Conservation (phyloP, 1,284 basidiomycete genomes). For the Cryptococcus sp. region DNA sequence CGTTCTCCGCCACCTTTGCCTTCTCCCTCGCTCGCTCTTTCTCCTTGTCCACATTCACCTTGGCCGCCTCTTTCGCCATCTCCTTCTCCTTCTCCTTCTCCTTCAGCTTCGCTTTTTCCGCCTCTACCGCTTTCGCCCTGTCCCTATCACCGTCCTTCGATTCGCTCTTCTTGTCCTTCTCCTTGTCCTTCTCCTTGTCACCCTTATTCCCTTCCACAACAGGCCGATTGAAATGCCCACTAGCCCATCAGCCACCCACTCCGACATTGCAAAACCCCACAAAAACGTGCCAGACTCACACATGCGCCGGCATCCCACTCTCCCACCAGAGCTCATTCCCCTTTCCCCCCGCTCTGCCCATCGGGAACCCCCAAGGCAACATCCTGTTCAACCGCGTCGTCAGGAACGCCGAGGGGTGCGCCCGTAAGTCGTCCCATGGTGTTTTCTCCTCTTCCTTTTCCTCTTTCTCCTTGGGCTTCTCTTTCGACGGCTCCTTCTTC, state of each 20-base stretch:
- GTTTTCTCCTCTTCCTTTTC: slow-evolving; percentile 9
- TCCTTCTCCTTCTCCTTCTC: slow-evolving; percentile 16
- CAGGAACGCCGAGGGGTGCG: slow-evolving; percentile 35
- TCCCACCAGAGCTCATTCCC: slow-evolving; percentile 38
- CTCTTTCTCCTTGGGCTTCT: slow-evolving; percentile 9
- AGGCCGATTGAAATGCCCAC: slow-evolving; percentile 34
- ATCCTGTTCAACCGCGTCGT: slow-evolving; percentile 28
- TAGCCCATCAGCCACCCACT: slow-evolving; percentile 1
- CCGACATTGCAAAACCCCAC: background rate
- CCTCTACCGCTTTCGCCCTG: slow-evolving; percentile 21
- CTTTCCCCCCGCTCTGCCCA: slow-evolving; percentile 19
- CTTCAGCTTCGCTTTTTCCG: slow-evolving; percentile 14
- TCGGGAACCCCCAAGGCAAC: slow-evolving; percentile 35
- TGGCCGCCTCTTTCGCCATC: slow-evolving; percentile 9
- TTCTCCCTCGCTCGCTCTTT: slow-evolving; percentile 13
- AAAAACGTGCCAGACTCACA: slow-evolving; percentile 19
- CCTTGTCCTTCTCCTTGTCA: slow-evolving; percentile 14
- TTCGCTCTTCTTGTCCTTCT: slow-evolving; percentile 9
- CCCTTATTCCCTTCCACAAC: slow-evolving; percentile 10
- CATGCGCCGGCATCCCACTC: slow-evolving; percentile 33
- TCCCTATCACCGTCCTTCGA: slow-evolving; percentile 13
- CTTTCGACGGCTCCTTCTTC: slow-evolving; percentile 18
- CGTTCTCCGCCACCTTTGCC: slow-evolving; percentile 9
- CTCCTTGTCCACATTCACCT: slow-evolving; percentile 3
- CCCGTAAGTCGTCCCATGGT: slow-evolving; percentile 33